A percentile compares a stretch with the other conserved stretches of the same genome.
These are phyloP conservation scores for Fraxinus latifolia DNA, from an alignment of 305 asterid genomes.

Conservation along the genomic window DNA sequence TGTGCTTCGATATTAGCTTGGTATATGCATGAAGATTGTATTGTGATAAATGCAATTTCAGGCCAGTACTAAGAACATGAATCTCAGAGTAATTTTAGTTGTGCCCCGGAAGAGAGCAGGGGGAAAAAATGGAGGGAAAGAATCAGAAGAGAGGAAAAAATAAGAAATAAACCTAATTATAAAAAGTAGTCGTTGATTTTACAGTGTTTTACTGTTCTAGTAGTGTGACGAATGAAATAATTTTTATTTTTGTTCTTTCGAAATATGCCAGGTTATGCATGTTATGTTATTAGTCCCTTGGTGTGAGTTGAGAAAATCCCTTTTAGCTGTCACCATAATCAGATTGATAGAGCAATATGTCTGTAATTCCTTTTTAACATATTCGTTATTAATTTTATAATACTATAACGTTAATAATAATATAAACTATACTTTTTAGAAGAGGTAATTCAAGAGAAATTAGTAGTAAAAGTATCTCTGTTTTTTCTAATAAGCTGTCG, in stretches of 20 bases:
- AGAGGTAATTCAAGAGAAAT: background rate
- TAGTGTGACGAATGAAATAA: constrained; percentile 11
- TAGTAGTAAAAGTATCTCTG: background rate
- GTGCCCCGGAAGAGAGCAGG: constrained; percentile 1
- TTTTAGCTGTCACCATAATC: background rate
- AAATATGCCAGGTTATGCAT: background rate
- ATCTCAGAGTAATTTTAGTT: constrained; percentile 10
- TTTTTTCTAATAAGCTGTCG: background rate
- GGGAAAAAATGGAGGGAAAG: background rate
- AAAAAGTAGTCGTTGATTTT: constrained; percentile 8
- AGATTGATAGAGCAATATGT: background rate
- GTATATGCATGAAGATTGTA: constrained; percentile 3
- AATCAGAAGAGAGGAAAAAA: background rate
- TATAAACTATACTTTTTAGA: background rate
- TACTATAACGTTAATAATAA: background rate
- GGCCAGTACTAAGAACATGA: background rate
- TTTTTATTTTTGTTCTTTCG: background rate
- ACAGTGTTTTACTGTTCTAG: background rate
- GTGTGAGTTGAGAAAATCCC: background rate
- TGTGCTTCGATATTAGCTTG: background rate
- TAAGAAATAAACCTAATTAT: background rate
- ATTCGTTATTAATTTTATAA: background rate
- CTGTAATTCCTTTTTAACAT: background rate
- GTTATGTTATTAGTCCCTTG: background rate
- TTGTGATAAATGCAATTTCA: background rate